Percentiles rank a stretch among this genome's conserved stretches.
Conservation (phyloP, 1,139 yeast genomes). For the Entelexis paramagnoliae region DNA sequence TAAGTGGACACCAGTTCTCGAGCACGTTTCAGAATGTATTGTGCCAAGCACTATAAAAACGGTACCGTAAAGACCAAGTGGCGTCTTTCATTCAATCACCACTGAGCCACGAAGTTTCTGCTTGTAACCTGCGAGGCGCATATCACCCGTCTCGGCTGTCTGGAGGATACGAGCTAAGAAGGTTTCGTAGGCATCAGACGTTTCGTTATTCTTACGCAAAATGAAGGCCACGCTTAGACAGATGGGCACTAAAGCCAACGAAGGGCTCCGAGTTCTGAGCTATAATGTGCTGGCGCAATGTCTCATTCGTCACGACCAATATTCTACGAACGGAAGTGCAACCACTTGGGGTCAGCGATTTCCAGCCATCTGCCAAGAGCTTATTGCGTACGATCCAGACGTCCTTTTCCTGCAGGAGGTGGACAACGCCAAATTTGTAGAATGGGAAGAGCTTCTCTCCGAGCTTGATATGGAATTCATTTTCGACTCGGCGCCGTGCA, state of each 20-base stretch:
- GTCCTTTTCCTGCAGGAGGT: slow-evolving; percentile 23
- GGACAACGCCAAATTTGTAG: slow-evolving; percentile 10
- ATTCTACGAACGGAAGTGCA: slow-evolving; percentile 21
- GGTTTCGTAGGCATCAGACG: too few species aligned
- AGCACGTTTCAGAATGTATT: too few species aligned
- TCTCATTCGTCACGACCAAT: slow-evolving; percentile 19
- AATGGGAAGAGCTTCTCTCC: slow-evolving; percentile 10
- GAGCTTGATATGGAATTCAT: slow-evolving; percentile 2
- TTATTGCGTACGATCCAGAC: slow-evolving; percentile 22
- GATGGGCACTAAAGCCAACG: not conserved
- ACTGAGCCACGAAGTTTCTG: too few species aligned
- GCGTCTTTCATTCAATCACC: too few species aligned
- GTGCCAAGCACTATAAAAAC: too few species aligned
- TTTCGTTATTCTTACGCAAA: too few species aligned
- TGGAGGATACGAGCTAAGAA: too few species aligned
- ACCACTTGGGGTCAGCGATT: slow-evolving; percentile 17
- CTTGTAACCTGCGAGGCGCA: too few species aligned
- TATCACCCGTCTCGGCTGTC: too few species aligned
- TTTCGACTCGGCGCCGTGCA: slow-evolving; percentile 3
- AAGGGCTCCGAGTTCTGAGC: slow-evolving; percentile 17
- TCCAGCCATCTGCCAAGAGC: slow-evolving; percentile 15
- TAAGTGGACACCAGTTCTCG: too few species aligned
- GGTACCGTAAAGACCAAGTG: too few species aligned
- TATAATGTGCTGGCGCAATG: slow-evolving; percentile 24
- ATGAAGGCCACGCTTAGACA: not conserved